Evolutionary conservation across 1,284 basidiomycete genomes (phyloP).

Genomic region (Irpex lacteus): DNA sequence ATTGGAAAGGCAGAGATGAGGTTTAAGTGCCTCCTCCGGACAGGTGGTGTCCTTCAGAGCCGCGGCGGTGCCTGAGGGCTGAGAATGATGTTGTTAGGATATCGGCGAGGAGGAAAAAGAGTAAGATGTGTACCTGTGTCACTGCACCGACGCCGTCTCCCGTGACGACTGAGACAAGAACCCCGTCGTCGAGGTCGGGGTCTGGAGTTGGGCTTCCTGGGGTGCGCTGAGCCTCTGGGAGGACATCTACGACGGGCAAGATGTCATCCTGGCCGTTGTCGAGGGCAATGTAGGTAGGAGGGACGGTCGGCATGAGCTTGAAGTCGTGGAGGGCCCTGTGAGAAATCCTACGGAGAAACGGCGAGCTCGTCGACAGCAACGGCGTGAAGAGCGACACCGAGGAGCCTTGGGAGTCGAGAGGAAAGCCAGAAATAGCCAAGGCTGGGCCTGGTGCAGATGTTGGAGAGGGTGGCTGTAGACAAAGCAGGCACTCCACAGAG

Average conservation of each 20-base stretch:
- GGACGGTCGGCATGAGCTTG: slow-evolving; percentile 21
- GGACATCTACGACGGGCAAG: slow-evolving; percentile 2
- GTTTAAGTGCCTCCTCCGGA: slow-evolving; percentile 15
- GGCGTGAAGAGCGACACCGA: neutral
- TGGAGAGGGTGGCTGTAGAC: neutral
- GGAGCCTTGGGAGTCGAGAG: neutral
- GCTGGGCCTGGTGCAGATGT: neutral
- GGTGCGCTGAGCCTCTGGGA: slow-evolving; percentile 2
- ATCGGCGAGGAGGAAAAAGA: neutral
- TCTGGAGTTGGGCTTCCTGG: slow-evolving; percentile 24
- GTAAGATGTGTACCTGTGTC: slow-evolving; percentile 13
- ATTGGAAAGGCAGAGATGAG: slow-evolving; percentile 22
- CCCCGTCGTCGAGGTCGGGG: slow-evolving; percentile 25
- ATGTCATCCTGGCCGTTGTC: slow-evolving; percentile 3
- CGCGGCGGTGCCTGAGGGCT: neutral
- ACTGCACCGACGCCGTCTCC: slow-evolving; percentile 20
- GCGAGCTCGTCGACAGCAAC: neutral
- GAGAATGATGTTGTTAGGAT: neutral
- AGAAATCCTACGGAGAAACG: neutral
- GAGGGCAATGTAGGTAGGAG: slow-evolving; percentile 13
- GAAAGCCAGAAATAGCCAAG: neutral
- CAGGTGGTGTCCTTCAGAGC: neutral
- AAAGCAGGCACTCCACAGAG: neutral
- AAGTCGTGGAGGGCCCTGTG: neutral
- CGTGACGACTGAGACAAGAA: slow-evolving; percentile 22